Conservation (phyloP, 2,329 filamentous ascomycete genomes). For the Parascedosporium putredinis region DNA sequence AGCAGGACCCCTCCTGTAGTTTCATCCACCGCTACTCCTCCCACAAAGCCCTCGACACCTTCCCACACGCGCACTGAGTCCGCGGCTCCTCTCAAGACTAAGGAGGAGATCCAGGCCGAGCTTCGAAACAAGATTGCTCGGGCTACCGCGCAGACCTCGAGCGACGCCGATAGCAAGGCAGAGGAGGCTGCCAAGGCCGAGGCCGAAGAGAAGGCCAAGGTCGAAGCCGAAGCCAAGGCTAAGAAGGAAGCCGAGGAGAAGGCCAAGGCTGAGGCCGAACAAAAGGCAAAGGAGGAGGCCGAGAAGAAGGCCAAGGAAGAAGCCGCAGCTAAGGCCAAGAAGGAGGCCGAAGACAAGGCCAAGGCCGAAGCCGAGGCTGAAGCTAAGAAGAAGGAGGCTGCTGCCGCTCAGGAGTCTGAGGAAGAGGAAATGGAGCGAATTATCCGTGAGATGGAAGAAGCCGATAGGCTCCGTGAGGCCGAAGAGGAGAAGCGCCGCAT, state of each 20-base stretch:
- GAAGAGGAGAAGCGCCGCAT: slow-evolving; percentile 36
- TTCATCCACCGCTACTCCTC: slow-evolving; percentile 63
- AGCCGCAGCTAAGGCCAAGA: slow-evolving; percentile 26
- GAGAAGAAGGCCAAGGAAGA: slow-evolving; percentile 20
- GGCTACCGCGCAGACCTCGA: slow-evolving; percentile 31
- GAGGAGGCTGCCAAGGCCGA: slow-evolving; percentile 19
- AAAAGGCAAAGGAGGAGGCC: slow-evolving; percentile 27
- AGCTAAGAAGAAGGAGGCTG: slow-evolving; percentile 20
- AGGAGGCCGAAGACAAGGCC: slow-evolving; percentile 19
- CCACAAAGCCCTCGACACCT: slow-evolving; percentile 60
- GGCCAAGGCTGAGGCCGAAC: slow-evolving; percentile 19
- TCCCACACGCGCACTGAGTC: slow-evolving; percentile 65
- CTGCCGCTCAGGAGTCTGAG: slow-evolving; percentile 22
- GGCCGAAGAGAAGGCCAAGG: slow-evolving; percentile 17
- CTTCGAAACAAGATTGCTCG: slow-evolving; percentile 70
- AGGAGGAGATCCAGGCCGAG: slow-evolving; percentile 74
- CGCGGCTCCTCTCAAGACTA: slow-evolving; percentile 55
- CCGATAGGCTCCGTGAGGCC: slow-evolving; percentile 34
- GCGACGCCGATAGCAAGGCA: slow-evolving; percentile 19
- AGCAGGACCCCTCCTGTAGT: slow-evolving; percentile 58
- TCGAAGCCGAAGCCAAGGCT: slow-evolving; percentile 17
- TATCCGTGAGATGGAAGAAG: slow-evolving; percentile 52
- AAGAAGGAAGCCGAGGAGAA: slow-evolving; percentile 16
- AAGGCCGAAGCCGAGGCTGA: slow-evolving; percentile 23
- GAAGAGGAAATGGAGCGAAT: slow-evolving; percentile 46